These are phyloP conservation scores for Bassia scoparia DNA, from an alignment of 148 eudicot genomes.

Conservation along the genomic window DNA sequence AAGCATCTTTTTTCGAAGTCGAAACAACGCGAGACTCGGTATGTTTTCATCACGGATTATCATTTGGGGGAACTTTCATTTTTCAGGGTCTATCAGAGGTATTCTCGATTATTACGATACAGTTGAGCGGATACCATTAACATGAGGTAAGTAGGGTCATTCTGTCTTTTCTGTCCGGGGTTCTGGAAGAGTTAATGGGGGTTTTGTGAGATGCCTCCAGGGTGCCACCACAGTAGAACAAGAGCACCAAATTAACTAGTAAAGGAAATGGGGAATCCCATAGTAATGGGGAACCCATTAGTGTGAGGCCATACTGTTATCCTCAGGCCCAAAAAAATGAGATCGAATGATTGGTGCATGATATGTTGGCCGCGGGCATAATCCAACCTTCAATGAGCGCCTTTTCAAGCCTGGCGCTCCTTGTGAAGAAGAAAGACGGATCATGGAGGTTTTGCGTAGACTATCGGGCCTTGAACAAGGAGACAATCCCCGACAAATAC, in stretches of 20 bases:
- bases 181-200: too few relatives aligned
- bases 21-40: too few relatives aligned
- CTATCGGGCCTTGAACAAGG: not conserved
- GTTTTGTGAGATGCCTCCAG: not conserved
- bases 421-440: conserved; percentile 4
- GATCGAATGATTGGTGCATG: not conserved
- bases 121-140: too few relatives aligned
- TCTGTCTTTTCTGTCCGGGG: too few relatives aligned
- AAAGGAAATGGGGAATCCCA: too few relatives aligned
- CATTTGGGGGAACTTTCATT: too few relatives aligned
- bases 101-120: too few relatives aligned
- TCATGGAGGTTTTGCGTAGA: not conserved
- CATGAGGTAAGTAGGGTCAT: too few relatives aligned
- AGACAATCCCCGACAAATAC: not conserved
- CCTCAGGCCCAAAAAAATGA: not conserved
- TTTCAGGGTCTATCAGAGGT: too few relatives aligned
- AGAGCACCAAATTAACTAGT: not conserved
- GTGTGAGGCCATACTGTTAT: not conserved
- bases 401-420: not conserved
- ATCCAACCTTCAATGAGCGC: not conserved
- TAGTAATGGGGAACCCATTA: not conserved
- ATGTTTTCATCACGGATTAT: too few relatives aligned
- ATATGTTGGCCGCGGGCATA: not conserved
- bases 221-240: not conserved
- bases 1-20: too few relatives aligned